These are phyloP conservation scores for Halophytophthora polymorphica DNA, from an alignment of 352 stramenopile species.

Conservation along the genomic window DNA sequence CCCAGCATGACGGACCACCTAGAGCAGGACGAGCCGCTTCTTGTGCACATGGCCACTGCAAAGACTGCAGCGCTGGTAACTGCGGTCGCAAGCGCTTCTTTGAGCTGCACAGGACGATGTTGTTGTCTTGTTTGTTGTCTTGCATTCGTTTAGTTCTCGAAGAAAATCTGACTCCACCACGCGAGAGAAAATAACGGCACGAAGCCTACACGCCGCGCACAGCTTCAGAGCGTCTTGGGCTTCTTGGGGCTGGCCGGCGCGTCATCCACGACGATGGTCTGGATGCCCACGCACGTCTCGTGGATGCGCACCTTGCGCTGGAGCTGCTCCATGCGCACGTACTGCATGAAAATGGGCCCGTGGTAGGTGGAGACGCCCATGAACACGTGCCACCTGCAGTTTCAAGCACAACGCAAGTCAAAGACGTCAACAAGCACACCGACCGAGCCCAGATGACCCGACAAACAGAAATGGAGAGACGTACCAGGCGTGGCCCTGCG, in stretches of 20 bases:
- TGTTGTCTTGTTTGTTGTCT: too few species aligned
- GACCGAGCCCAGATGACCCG: conserved; percentile 1
- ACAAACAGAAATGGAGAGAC: conserved; percentile 1
- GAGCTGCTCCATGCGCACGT: conserved; percentile 76
- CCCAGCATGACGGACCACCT: too few species aligned
- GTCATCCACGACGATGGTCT: conserved; percentile 60
- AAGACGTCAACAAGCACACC: conserved; percentile 1
- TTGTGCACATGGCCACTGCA: too few species aligned
- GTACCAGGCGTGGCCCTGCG: conserved; percentile 77
- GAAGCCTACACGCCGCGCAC: not conserved
- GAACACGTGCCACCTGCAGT: conserved; percentile 72
- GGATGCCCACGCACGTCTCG: conserved; percentile 51
- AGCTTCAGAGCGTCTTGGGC: conserved; percentile 30
- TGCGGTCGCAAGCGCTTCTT: too few species aligned
- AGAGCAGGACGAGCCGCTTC: too few species aligned
- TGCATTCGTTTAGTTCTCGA: too few species aligned
- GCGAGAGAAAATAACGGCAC: too few species aligned
- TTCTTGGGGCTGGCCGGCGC: conserved; percentile 19
- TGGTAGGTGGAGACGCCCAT: conserved; percentile 79
- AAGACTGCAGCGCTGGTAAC: too few species aligned
- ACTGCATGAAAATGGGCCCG: conserved; percentile 84
- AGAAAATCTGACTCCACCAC: too few species aligned
- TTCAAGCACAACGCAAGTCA: not conserved
- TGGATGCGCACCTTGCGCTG: conserved; percentile 58
- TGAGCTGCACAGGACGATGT: too few species aligned